Evolutionary conservation across 352 stramenopile genomes (phyloP).

Genomic region (Phytophthora sansomeana): DNA sequence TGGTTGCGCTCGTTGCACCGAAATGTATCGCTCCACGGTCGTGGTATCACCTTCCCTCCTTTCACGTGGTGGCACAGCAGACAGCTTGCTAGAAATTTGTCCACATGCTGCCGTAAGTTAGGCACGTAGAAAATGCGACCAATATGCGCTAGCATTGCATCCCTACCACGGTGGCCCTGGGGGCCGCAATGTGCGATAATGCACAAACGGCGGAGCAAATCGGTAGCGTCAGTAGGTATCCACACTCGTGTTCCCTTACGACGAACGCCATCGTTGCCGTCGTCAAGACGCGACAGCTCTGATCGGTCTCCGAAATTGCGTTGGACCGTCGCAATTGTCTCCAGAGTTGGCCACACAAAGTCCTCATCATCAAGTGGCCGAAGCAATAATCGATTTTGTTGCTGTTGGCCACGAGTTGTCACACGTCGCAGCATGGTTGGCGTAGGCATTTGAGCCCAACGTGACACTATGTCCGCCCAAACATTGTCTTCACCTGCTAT

Average conservation of each 20-base stretch:
- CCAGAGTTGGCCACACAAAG: constrained; percentile 11
- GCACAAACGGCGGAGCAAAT: constrained; percentile 10
- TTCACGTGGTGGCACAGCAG: constrained; percentile 23
- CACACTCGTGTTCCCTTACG: not conserved
- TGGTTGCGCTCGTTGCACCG: constrained; percentile 8
- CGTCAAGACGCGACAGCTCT: not conserved
- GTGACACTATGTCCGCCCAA: constrained; percentile 23
- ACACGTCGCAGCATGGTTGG: not conserved
- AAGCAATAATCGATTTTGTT: constrained; percentile 3
- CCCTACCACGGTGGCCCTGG: constrained; percentile 6
- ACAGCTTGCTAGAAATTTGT: constrained; percentile 13
- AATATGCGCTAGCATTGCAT: constrained; percentile 13
- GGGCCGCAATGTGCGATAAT: constrained; percentile 16
- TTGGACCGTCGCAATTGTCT: constrained; percentile 4
- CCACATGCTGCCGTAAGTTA: constrained; percentile 11
- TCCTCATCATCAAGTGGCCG: constrained; percentile 3
- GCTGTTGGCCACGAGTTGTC: not conserved
- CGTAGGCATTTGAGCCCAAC: constrained; percentile 7
- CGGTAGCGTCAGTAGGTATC: not conserved
- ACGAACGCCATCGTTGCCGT: not conserved
- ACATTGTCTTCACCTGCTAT: constrained; percentile 10
- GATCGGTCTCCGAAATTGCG: not conserved
- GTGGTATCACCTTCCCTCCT: constrained; percentile 16
- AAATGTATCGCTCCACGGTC: constrained; percentile 12
- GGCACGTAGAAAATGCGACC: constrained; percentile 7